These are phyloP conservation scores for Candida nanaspora DNA, from an alignment of 805 yeast genomes.

Conservation along the genomic window DNA sequence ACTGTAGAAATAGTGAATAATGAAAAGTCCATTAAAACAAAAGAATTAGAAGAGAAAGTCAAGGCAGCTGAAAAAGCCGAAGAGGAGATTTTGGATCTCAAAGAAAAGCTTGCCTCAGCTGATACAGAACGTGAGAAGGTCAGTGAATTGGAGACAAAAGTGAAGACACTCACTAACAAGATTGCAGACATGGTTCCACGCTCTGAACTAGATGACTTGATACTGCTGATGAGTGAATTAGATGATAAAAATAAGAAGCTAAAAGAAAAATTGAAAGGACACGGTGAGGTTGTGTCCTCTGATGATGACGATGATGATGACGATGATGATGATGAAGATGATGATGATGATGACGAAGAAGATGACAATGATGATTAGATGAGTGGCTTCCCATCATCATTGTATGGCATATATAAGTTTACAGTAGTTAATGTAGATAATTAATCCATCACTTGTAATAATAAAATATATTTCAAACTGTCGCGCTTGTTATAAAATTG, in stretches of 20 bases:
- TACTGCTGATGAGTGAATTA: conserved; percentile 69
- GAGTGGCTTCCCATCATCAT: too few species aligned
- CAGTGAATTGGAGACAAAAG: conserved; percentile 3
- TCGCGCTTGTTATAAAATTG: too few species aligned
- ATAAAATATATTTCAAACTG: too few species aligned
- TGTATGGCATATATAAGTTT: too few species aligned
- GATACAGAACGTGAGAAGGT: conserved; percentile 2
- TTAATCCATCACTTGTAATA: too few species aligned
- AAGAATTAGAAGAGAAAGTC: too few species aligned
- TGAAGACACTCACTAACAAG: conserved; percentile 1
- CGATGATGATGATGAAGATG: conserved; percentile 28
- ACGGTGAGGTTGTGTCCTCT: conserved; percentile 59
- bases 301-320: conserved; percentile 63
- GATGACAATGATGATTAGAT: conserved; percentile 1
- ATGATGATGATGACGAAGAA: conserved; percentile 2
- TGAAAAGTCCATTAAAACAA: too few species aligned
- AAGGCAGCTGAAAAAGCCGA: too few species aligned
- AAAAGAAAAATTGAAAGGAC: conserved; percentile 39
- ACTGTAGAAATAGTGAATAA: too few species aligned
- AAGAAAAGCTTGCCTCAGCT: conserved; percentile 1
- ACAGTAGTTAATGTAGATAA: too few species aligned
- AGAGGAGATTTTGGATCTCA: too few species aligned
- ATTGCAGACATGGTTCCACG: conserved; percentile 32
- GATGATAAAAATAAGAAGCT: conserved; percentile 61
- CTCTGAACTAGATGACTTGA: conserved; percentile 62